phyloP scores from a whole-genome alignment of 106 monocot species.

The Posidonia australis region DNA sequence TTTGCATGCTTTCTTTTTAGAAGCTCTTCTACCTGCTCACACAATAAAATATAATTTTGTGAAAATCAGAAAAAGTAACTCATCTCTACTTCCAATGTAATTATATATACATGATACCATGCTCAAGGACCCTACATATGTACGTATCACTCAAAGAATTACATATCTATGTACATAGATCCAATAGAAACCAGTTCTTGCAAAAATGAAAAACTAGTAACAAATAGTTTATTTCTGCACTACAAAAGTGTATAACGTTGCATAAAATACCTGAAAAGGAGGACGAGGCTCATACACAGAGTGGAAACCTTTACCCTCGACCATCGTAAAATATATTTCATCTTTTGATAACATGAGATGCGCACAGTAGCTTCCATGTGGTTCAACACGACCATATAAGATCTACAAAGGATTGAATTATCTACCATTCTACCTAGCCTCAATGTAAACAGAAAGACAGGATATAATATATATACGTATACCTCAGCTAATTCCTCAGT shows the following conservation, averaged over 20 bases:
- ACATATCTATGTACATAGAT: too few species aligned
- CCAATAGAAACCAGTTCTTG: not conserved
- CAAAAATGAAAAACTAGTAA: not conserved
- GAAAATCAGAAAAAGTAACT: not conserved
- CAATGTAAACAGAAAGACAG: not conserved
- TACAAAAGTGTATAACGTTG: not conserved
- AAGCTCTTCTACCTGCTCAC: slow-evolving; percentile 72
- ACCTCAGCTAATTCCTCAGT: slow-evolving; percentile 83
- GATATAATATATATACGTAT: not conserved
- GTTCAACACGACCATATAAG: slow-evolving; percentile 64
- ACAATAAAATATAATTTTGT: too few species aligned
- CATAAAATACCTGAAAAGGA: slow-evolving; percentile 44
- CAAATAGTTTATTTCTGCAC: not conserved
- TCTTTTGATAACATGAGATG: slow-evolving; percentile 81
- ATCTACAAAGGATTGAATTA: slow-evolving; percentile 36
- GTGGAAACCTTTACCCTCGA: slow-evolving; percentile 54
- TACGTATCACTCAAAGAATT: too few species aligned
- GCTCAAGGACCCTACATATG: not conserved
- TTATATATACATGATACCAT: not conserved
- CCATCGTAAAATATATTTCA: slow-evolving; percentile 70
- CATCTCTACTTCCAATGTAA: not conserved
- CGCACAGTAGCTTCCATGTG: slow-evolving; percentile 88
- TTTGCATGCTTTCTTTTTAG: slow-evolving; percentile 41
- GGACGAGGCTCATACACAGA: slow-evolving; percentile 75
- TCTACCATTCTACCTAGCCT: not conserved